Evolutionary conservation across 805 yeast genomes (phyloP), one percentile per base, ranked within the genome.

Genomic region (Cyberlindnera veronae): DNA sequence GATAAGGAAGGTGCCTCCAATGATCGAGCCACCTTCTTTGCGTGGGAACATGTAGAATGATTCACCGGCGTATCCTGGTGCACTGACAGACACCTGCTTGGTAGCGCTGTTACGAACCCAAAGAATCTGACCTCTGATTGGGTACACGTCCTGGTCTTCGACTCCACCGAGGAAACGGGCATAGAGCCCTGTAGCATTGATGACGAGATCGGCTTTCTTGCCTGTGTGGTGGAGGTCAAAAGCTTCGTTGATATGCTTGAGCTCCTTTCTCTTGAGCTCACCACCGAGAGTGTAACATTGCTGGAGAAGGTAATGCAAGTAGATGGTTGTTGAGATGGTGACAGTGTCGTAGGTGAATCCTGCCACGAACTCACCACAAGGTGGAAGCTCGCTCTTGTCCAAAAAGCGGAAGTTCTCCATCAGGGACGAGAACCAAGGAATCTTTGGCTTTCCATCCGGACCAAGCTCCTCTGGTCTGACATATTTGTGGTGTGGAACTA

Each of bases 11-110:
- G 64, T 51, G 10, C 88, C 89, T 3, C 88, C 89, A 41, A 81
- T 69, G 29, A 81, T 76, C 24, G 76, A 67, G 32, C 84, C 85
- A n/a, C 88, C 87, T 60, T 81, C 88, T 45, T 74, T 76, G 41
- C 88, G 61, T n/a, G 88, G 88, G 68, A 81, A 75, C 26, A 77
- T 63, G 53, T 81, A 81, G 20, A 80, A 61, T 35, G 63, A 54
- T 48, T 82, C 88, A 29, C 60, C 54, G 1, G 55, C 57, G 35
- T 48, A 51, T 1, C 55, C 67, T 36, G 62, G 62, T 12, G 35
- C 15, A 0, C 67, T 64, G 38, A 66, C 62, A 0, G 66, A 62
- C 2, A 54, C 44, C 32, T 57, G 60, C 14, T 44, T 45, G 3
- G 57, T 38, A 22, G 54, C 54, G 29, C 39, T 42, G 42, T 57